A percentile compares a stretch with the other conserved stretches of the same genome.
These are phyloP conservation scores for Aurifilum marmelostoma DNA, from an alignment of 2,329 filamentous ascomycete genomes.

Conservation along the genomic window DNA sequence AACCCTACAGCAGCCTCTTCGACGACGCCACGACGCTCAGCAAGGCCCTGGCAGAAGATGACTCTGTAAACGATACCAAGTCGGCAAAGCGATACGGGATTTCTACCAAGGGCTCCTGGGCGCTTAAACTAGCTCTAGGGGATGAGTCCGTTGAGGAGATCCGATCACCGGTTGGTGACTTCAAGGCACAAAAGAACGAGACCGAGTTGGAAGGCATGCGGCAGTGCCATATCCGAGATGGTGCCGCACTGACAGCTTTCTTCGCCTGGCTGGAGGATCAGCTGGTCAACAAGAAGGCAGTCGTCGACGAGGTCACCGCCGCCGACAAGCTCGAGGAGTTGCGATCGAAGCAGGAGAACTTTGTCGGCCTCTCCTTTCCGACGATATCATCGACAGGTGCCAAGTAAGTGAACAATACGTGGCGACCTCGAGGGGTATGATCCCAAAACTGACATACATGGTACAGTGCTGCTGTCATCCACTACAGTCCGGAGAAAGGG, in stretches of 20 bases:
- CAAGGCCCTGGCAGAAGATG: slow-evolving; percentile 40
- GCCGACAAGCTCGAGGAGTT: slow-evolving; percentile 86
- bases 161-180: slow-evolving; percentile 83
- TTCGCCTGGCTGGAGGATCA: slow-evolving; percentile 97
- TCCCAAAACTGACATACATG: not conserved
- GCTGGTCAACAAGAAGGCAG: slow-evolving; percentile 71
- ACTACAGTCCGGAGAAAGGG: slow-evolving; percentile 87
- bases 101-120: slow-evolving; percentile 92
- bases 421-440: not conserved
- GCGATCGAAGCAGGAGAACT: slow-evolving; percentile 70
- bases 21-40: slow-evolving; percentile 72
- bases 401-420: slow-evolving; percentile 51
- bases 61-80: slow-evolving; percentile 31
- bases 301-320: slow-evolving; percentile 85
- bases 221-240: slow-evolving; percentile 89
- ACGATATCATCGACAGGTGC: slow-evolving; percentile 95
- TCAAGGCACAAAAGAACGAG: slow-evolving; percentile 94
- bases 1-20: slow-evolving; percentile 83
- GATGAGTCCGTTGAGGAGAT: slow-evolving; percentile 83
- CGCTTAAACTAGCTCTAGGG: slow-evolving; percentile 81
- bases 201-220: slow-evolving; percentile 91
- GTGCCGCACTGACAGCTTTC: slow-evolving; percentile 86
- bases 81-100: slow-evolving; percentile 72
- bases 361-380: slow-evolving; percentile 88
- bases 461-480: slow-evolving; percentile 90